These are phyloP conservation scores for Mortierella sp. DNA, from an alignment of 371 early-diverging fungal species.

Conservation along the genomic window DNA sequence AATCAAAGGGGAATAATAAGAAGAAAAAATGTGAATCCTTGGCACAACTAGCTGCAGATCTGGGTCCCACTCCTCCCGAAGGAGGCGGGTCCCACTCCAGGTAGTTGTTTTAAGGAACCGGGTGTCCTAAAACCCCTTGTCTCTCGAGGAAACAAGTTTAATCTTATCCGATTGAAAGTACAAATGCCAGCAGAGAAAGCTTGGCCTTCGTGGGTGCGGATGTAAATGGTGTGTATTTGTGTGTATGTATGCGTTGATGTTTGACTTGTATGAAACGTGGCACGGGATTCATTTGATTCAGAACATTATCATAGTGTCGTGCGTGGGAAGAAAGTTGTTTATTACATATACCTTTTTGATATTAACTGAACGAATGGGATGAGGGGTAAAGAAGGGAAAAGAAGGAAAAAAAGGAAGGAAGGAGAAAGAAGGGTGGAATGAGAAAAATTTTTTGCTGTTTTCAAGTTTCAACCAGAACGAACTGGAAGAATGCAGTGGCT, in stretches of 20 bases:
- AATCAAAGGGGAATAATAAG: background rate
- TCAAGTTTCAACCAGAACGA: background rate
- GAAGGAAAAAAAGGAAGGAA: background rate
- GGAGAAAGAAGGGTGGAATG: constrained; percentile 10
- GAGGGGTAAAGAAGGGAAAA: background rate
- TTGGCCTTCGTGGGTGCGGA: constrained; percentile 57
- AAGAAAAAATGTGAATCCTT: constrained; percentile 40
- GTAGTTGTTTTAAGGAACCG: constrained; percentile 52
- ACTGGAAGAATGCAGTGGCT: background rate
- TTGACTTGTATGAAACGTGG: background rate
- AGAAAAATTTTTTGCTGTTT: constrained; percentile 11
- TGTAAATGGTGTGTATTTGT: constrained; percentile 19
- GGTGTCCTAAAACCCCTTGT: constrained; percentile 59
- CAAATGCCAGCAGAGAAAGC: constrained; percentile 57
- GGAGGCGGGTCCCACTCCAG: constrained; percentile 55
- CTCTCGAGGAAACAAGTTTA: constrained; percentile 41
- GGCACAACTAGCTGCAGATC: constrained; percentile 54
- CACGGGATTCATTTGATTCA: too few species aligned
- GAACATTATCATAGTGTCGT: background rate
- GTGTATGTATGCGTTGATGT: too few species aligned
- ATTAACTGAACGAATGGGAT: background rate
- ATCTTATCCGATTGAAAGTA: constrained; percentile 57
- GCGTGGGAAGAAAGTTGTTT: background rate
- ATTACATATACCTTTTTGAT: constrained; percentile 17
- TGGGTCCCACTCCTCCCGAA: constrained; percentile 55